These are phyloP conservation scores for Mucor ambiguus DNA, from an alignment of 371 early-diverging fungal genomes.

Conservation along the genomic window DNA sequence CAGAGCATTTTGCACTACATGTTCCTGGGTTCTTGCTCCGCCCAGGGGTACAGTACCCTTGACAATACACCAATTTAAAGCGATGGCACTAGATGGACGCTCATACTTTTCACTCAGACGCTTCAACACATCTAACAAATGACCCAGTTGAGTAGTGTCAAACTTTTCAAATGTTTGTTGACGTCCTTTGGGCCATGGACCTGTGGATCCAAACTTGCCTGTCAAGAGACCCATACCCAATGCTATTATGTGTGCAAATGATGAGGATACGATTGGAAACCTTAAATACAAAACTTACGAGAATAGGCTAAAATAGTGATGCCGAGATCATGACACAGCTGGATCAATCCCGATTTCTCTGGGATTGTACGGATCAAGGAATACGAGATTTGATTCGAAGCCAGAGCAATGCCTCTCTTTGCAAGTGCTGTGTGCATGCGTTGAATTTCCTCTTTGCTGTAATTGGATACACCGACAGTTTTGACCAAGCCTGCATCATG, in stretches of 20 bases:
- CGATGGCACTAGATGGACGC: slow-evolving; percentile 38
- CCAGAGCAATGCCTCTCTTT: slow-evolving; percentile 54
- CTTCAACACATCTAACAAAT: slow-evolving; percentile 31
- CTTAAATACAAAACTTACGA: slow-evolving; percentile 28
- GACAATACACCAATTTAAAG: slow-evolving; percentile 51
- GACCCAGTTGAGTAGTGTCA: slow-evolving; percentile 30
- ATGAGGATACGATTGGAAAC: neutral
- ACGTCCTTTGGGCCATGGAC: slow-evolving; percentile 42
- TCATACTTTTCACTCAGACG: slow-evolving; percentile 32
- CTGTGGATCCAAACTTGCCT: slow-evolving; percentile 51
- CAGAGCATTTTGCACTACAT: slow-evolving; percentile 51
- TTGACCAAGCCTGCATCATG: slow-evolving; percentile 56
- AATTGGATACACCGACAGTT: slow-evolving; percentile 74
- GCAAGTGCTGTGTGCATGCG: slow-evolving; percentile 54
- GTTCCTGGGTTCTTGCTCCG: slow-evolving; percentile 55
- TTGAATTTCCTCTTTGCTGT: slow-evolving; percentile 49
- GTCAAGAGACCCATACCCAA: slow-evolving; percentile 54
- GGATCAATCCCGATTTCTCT: slow-evolving; percentile 53
- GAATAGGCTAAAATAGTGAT: slow-evolving; percentile 64
- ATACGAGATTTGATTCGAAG: slow-evolving; percentile 58
- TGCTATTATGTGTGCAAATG: slow-evolving; percentile 17
- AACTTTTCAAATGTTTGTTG: slow-evolving; percentile 21
- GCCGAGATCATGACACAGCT: slow-evolving; percentile 59
- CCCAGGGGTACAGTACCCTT: slow-evolving; percentile 61
- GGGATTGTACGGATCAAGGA: slow-evolving; percentile 54